Conservation (phyloP, 2,329 filamentous ascomycete genomes). For the Ceratocystis papillata region DNA sequence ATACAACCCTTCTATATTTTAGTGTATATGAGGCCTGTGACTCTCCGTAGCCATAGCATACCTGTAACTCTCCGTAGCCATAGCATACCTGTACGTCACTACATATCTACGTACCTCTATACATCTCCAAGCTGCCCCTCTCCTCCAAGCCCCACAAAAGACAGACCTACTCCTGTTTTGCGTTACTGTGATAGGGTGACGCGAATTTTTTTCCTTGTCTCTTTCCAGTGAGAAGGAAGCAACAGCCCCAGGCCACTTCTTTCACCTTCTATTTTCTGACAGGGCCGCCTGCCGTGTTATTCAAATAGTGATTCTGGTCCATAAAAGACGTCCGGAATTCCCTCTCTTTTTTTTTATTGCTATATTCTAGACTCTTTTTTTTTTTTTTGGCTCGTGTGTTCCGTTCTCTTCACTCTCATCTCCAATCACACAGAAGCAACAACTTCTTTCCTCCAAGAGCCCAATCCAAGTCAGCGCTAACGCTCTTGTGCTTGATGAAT, state of each 20-base stretch:
- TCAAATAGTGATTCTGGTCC: constrained; percentile 6
- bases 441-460: background rate
- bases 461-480: background rate
- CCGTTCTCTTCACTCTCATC: background rate
- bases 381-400: constrained; percentile 9
- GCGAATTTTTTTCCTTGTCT: background rate
- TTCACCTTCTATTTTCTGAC: constrained; percentile 13
- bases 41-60: background rate
- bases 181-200: background rate
- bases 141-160: constrained; percentile 1
- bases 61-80: background rate
- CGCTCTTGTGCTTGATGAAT: background rate
- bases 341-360: constrained; percentile 10
- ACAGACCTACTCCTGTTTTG: background rate
- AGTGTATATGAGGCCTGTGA: too few relatives aligned
- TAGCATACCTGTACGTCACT: background rate
- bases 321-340: constrained; percentile 15
- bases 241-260: background rate
- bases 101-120: background rate
- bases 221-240: background rate
- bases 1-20: too few relatives aligned
- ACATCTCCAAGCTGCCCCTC: background rate
- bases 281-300: constrained; percentile 3
- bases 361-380: background rate
- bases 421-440: constrained; percentile 1